Evolutionary conservation across 2,329 filamentous ascomycete species (phyloP).

Genomic region (Alternaria solani): DNA sequence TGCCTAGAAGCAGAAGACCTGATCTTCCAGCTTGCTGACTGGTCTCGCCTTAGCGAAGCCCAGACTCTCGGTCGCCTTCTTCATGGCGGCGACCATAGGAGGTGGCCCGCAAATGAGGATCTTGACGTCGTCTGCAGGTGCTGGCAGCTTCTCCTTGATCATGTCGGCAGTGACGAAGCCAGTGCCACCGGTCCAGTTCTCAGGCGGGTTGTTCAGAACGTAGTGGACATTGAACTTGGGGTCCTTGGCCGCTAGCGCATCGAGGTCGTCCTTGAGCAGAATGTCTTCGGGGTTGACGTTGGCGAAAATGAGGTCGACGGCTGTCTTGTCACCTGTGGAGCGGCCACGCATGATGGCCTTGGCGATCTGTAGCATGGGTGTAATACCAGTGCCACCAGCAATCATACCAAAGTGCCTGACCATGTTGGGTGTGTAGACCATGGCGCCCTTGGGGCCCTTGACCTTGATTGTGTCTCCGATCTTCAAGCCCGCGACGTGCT

Average conservation of each 20-base stretch:
- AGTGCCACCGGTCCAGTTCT: conserved; percentile 89
- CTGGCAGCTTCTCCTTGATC: conserved; percentile 87
- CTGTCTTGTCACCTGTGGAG: conserved; percentile 76
- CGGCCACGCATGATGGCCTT: conserved; percentile 86
- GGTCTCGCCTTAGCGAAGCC: conserved; percentile 92
- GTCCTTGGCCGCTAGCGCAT: conserved; percentile 79
- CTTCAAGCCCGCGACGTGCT: conserved; percentile 82
- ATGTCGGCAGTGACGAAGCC: conserved; percentile 96
- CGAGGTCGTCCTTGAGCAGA: conserved; percentile 89
- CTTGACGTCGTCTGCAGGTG: conserved; percentile 87
- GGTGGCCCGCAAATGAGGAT: conserved; percentile 93
- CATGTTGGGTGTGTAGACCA: conserved; percentile 98
- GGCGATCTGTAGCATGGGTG: conserved; percentile 96
- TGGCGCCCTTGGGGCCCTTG: conserved; percentile 93
- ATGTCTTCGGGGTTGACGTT: conserved; percentile 96
- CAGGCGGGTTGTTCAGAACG: conserved; percentile 93
- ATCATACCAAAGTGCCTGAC: conserved; percentile 97
- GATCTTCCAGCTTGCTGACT: conserved; percentile 97
- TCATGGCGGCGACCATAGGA: conserved; percentile 95
- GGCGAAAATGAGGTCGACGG: conserved; percentile 91
- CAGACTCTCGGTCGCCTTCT: conserved; percentile 90
- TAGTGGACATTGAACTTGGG: conserved; percentile 87
- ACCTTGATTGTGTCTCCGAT: conserved; percentile 86
- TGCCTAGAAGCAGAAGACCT: conserved; percentile 90
- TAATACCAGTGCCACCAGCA: conserved; percentile 95